phyloP scores from a whole-genome alignment of 1,284 basidiomycete genomes.

The Microbotryum silenes-acaulis region DNA sequence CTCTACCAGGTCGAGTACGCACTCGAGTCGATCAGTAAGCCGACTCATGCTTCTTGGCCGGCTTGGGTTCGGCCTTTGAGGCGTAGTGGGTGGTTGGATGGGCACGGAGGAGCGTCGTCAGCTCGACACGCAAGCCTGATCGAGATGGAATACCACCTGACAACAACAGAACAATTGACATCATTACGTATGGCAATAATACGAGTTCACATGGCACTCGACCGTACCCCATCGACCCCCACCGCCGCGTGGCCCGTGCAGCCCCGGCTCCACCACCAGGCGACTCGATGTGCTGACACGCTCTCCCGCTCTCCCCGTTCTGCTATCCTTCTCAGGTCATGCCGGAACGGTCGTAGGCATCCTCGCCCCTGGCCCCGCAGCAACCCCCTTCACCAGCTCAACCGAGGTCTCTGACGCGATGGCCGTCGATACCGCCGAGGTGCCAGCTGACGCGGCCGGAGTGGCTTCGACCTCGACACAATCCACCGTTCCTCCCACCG shows the following conservation, averaged over 20 bases:
- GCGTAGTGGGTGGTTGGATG: neutral
- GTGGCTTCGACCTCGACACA: conserved; percentile 7
- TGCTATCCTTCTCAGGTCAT: conserved; percentile 22
- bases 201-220: too few species aligned
- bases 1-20: conserved; percentile 38
- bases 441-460: conserved; percentile 13
- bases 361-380: conserved; percentile 34
- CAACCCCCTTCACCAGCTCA: conserved; percentile 26
- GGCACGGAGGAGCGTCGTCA: too few species aligned
- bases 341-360: conserved; percentile 38
- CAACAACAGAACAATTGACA: too few species aligned
- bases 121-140: too few species aligned
- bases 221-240: too few species aligned
- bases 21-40: conserved; percentile 34
- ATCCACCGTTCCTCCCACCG: conserved; percentile 6
- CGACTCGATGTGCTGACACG: neutral
- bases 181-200: too few species aligned
- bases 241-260: neutral
- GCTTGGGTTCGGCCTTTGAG: neutral
- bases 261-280: neutral
- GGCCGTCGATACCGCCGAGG: conserved; percentile 29
- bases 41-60: too few species aligned
- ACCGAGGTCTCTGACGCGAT: conserved; percentile 29
- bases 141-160: too few species aligned
- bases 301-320: neutral